A percentile compares a stretch with the other conserved stretches of the same genome.
Evolutionary conservation across 805 yeast species (phyloP).

Genomic region (Wickerhamomyces ciferrii): DNA sequence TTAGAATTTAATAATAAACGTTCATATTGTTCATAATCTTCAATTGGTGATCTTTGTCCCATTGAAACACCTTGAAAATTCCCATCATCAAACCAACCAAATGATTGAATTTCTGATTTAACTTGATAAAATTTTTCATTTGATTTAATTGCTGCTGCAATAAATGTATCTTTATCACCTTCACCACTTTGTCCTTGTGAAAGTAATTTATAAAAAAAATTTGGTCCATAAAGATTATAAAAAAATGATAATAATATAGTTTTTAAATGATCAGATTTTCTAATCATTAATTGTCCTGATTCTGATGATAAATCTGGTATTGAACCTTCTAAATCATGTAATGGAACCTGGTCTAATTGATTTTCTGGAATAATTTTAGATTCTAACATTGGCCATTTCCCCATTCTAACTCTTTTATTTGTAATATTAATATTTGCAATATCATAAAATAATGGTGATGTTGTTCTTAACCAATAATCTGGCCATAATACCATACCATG

Average conservation of each 20-base stretch:
- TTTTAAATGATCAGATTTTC: constrained; percentile 52
- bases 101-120: constrained; percentile 18
- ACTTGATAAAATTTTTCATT: constrained; percentile 49
- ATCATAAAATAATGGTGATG: constrained; percentile 54
- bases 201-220: constrained; percentile 59
- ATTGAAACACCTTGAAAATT: constrained; percentile 66
- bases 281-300: constrained; percentile 63
- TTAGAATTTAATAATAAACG: neutral
- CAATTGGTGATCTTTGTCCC: constrained; percentile 70
- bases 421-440: constrained; percentile 39
- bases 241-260: constrained; percentile 56
- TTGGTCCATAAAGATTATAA: constrained; percentile 64
- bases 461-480: constrained; percentile 69
- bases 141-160: constrained; percentile 58
- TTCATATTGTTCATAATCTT: constrained; percentile 36
- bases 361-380: constrained; percentile 7
- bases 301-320: constrained; percentile 66
- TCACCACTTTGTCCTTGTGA: constrained; percentile 75
- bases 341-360: constrained; percentile 30
- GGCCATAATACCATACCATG: constrained; percentile 68
- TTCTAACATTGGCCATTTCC: constrained; percentile 14
- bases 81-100: constrained; percentile 24
- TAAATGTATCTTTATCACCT: constrained; percentile 77
- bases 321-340: constrained; percentile 59
- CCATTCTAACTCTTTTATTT: constrained; percentile 16